Base-by-base conservation (phyloP, 2,329 filamentous ascomycete species). In the Ustulina deusta region DNA sequence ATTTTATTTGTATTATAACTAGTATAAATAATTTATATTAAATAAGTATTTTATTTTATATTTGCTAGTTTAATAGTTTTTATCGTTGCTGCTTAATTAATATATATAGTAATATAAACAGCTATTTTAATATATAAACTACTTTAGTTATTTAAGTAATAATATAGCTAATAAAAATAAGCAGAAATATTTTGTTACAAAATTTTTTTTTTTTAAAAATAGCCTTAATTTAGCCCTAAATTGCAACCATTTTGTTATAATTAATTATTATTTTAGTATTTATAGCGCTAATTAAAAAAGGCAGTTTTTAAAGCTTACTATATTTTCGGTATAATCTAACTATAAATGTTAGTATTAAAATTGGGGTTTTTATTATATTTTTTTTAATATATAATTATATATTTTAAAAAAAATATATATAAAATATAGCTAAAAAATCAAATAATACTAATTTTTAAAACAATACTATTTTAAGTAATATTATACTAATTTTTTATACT, bases 101-200 rank as follows among this genome's bases (percentile, higher is more conserved):
- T 9, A n/a, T 44, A 44, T 44, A 20, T 20, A 44, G 17, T 9
- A 44, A 20, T 44, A 44, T 20, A 44, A 44, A 44, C 9, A 20
- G 40, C 40, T 44, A 20, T 20, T 44, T 44, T 44, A 44, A 44
- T 44, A 44, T 44, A 44, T n/a, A 44, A 44, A 15, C n/a, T 44
- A 20, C 17, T 20, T 44, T 44, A 3, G 3, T 20, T 44, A 6
- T 20, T 44, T 44, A 44, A 44, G n/a, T 20, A 44, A 9, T 20
- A 44, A 44, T 44, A 44, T 44, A 44, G 40, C 9, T 44, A 44
- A 44, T 9, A 44, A 44, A 44, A 44, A 44, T 20, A 44, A 44
- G 17, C n/a, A 1, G n/a, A 20, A 20, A 9, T 20, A 44, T 44
- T 44, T 44, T 44, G 9, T 9, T 20, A 44, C 9, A 44, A 44